A percentile compares a stretch with the other conserved stretches of the same genome.
Conservation (phyloP, 2,329 filamentous ascomycete species). For the Pyrenophora teres region DNA sequence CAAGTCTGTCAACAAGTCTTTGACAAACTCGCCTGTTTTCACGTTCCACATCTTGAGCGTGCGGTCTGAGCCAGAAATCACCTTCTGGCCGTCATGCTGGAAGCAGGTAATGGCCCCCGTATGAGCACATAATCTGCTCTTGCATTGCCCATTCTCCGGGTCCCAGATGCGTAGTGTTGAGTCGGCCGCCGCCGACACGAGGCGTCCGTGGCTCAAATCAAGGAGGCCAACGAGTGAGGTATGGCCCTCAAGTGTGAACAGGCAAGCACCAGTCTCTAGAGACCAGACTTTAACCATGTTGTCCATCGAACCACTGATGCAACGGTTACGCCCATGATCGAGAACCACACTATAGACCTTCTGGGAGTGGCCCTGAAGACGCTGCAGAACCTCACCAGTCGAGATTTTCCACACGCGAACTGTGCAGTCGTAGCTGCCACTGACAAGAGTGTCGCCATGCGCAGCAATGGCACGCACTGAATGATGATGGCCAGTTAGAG, state of each 20-base stretch:
- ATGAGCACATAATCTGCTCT: conserved; percentile 86
- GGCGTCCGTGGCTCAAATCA: conserved; percentile 83
- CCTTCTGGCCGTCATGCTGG: conserved; percentile 94
- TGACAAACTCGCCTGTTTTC: conserved; percentile 85
- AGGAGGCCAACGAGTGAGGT: conserved; percentile 88
- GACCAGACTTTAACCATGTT: conserved; percentile 98
- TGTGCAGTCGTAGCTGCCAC: conserved; percentile 93
- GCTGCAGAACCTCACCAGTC: conserved; percentile 84
- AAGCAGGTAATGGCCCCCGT: conserved; percentile 98
- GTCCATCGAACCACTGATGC: conserved; percentile 98
- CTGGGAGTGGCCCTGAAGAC: conserved; percentile 81
- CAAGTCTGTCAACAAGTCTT: conserved; percentile 89
- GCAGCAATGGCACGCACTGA: conserved; percentile 96
- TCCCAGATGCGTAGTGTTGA: conserved; percentile 97
- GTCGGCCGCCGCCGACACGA: conserved; percentile 94
- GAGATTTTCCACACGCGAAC: conserved; percentile 98
- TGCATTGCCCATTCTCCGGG: conserved; percentile 87
- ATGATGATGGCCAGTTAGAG: conserved; percentile 83
- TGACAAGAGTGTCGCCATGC: conserved; percentile 92
- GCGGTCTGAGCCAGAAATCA: conserved; percentile 93
- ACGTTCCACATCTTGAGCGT: conserved; percentile 99
- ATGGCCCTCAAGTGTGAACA: conserved; percentile 92
- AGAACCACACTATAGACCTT: conserved; percentile 98
- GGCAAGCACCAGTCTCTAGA: conserved; percentile 78
- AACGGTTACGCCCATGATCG: conserved; percentile 87